These are phyloP conservation scores for Ceratobasidium sp. DNA, from an alignment of 1,284 basidiomycete genomes.

Conservation along the genomic window DNA sequence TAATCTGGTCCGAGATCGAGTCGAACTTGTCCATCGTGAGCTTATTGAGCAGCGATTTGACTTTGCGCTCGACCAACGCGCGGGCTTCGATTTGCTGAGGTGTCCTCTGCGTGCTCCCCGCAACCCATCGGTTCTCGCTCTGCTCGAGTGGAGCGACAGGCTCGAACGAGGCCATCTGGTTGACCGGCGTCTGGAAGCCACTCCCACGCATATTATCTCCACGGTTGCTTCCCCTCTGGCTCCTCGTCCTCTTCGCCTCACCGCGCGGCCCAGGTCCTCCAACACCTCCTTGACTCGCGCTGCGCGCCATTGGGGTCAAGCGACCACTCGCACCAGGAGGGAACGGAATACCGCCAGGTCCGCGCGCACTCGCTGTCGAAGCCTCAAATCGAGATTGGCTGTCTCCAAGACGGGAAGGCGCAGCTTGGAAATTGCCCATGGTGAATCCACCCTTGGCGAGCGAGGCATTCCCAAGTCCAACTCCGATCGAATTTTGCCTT, in stretches of 20 bases:
- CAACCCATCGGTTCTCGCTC: constrained; percentile 85
- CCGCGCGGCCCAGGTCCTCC: constrained; percentile 65
- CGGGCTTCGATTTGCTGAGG: constrained; percentile 60
- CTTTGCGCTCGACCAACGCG: constrained; percentile 91
- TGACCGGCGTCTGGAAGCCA: neutral
- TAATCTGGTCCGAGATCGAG: constrained; percentile 92
- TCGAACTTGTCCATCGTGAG: constrained; percentile 98
- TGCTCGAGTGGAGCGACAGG: constrained; percentile 81
- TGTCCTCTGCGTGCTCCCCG: neutral
- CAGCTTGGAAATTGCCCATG: constrained; percentile 82
- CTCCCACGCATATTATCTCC: constrained; percentile 57
- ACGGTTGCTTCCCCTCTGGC: constrained; percentile 71
- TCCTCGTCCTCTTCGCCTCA: constrained; percentile 68
- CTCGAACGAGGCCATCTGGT: constrained; percentile 58
- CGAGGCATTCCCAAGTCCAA: constrained; percentile 62
- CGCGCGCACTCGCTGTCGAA: constrained; percentile 57
- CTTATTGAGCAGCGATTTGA: constrained; percentile 94
- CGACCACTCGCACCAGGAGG: constrained; percentile 55
- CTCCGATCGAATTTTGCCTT: constrained; percentile 67
- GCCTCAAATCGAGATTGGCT: constrained; percentile 80
- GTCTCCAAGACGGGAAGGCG: constrained; percentile 56
- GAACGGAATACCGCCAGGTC: constrained; percentile 63
- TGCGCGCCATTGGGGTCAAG: constrained; percentile 75
- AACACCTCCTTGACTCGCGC: constrained; percentile 74
- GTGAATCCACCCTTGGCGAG: constrained; percentile 55